Evolutionary conservation across 1,284 basidiomycete species (phyloP).

Genomic region (Ustilago cynodontis): DNA sequence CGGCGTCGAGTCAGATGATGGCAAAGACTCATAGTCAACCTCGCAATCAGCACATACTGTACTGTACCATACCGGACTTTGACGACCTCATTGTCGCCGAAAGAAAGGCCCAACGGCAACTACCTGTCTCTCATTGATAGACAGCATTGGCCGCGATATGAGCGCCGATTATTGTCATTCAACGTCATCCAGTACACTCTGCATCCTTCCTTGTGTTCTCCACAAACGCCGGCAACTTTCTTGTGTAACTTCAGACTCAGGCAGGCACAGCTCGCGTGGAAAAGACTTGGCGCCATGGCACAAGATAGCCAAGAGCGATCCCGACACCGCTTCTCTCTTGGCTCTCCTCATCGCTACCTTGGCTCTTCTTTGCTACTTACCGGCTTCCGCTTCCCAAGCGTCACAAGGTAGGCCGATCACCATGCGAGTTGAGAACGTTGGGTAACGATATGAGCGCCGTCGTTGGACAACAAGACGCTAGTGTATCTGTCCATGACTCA

Average conservation of each 20-base stretch:
- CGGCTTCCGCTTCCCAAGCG: neutral
- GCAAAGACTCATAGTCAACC: neutral
- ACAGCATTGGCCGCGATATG: neutral
- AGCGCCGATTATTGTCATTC: neutral
- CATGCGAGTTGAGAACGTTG: no score
- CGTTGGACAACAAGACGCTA: neutral
- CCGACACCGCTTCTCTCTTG: neutral
- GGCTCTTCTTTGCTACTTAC: no score
- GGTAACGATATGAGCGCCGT: no score
- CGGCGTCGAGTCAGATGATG: constrained; percentile 4
- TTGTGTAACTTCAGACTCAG: no score
- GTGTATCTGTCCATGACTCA: constrained; percentile 7
- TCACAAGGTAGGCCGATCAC: no score
- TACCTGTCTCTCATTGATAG: neutral
- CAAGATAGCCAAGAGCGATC: no score
- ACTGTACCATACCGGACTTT: no score
- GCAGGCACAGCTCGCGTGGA: neutral
- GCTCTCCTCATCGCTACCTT: no score
- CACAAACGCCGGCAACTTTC: neutral
- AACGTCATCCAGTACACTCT: neutral
- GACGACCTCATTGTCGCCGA: neutral
- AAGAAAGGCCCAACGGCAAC: neutral
- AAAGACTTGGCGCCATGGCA: neutral
- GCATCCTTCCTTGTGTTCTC: neutral
- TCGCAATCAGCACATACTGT: neutral